phyloP scores from a whole-genome alignment of 1,284 basidiomycete species.

The Moniliophthora roreri region DNA sequence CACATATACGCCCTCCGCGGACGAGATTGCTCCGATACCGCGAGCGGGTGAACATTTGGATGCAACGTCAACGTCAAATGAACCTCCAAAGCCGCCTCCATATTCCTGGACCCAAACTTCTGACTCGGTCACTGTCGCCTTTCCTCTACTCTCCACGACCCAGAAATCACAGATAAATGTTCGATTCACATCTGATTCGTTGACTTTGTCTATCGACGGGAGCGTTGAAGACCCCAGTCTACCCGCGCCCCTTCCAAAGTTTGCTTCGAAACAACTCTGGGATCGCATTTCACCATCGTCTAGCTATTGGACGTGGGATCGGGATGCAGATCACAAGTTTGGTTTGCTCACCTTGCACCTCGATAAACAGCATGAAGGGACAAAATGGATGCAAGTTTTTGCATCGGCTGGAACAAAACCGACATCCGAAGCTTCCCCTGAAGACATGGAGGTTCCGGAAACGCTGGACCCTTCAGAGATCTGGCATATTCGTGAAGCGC shows the following conservation, averaged over 20 bases:
- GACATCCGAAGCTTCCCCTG: conserved; percentile 27
- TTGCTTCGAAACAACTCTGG: conserved; percentile 72
- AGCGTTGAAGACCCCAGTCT: conserved; percentile 27
- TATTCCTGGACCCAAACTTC: conserved; percentile 92
- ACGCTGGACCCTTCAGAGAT: conserved; percentile 86
- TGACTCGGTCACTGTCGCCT: conserved; percentile 80
- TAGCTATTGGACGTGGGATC: conserved; percentile 89
- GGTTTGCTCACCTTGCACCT: conserved; percentile 81
- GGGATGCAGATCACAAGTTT: conserved; percentile 62
- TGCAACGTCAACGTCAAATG: conserved; percentile 12
- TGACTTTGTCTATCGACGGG: conserved; percentile 64
- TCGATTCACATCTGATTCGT: conserved; percentile 59
- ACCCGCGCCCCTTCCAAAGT: conserved; percentile 50
- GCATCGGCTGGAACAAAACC: conserved; percentile 37
- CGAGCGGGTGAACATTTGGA: conserved; percentile 56
- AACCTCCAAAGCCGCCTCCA: conserved; percentile 54
- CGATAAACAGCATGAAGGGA: conserved; percentile 78
- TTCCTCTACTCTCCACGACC: conserved; percentile 76
- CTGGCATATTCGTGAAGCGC: conserved; percentile 71
- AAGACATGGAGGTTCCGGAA: conserved; percentile 82
- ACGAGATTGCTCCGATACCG: conserved; percentile 70
- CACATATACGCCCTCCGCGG: conserved; percentile 54
- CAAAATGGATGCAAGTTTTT: conserved; percentile 87
- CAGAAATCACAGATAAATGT: conserved; percentile 66
- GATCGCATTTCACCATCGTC: conserved; percentile 66